phyloP scores from a whole-genome alignment of 176 grass and related monocot genomes.

The Rhipidocladum racemiflorum region DNA sequence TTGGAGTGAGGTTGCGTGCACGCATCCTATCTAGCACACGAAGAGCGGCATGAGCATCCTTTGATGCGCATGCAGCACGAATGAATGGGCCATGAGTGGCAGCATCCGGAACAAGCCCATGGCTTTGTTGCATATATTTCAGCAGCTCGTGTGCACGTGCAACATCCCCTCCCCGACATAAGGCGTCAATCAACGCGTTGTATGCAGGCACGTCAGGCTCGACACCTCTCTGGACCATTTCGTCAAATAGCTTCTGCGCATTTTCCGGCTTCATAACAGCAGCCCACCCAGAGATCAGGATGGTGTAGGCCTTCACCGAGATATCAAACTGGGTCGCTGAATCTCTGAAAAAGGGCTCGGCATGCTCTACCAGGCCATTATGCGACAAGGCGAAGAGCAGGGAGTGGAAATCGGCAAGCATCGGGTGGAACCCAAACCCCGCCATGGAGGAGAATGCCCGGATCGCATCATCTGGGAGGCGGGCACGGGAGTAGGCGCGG shows the following conservation, averaged over 20 bases:
- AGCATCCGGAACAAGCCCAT: constrained; percentile 49
- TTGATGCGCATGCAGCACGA: constrained; percentile 47
- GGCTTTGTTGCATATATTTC: constrained; percentile 52
- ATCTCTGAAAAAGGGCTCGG: constrained; percentile 58
- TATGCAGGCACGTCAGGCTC: constrained; percentile 43
- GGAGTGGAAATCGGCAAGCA: constrained; percentile 50
- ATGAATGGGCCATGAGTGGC: constrained; percentile 74
- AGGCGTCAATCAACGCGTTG: constrained; percentile 59
- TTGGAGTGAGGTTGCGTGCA: constrained; percentile 47
- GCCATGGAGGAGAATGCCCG: constrained; percentile 59
- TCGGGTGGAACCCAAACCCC: constrained; percentile 48
- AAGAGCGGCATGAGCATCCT: constrained; percentile 55
- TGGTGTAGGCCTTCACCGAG: constrained; percentile 68
- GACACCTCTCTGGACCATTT: constrained; percentile 56
- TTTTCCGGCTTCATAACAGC: constrained; percentile 31
- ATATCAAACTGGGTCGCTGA: constrained; percentile 30
- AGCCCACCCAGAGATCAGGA: constrained; percentile 73
- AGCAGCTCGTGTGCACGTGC: constrained; percentile 39
- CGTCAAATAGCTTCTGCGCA: constrained; percentile 55
- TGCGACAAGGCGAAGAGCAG: constrained; percentile 67
- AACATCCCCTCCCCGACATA: constrained; percentile 58
- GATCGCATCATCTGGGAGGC: constrained; percentile 55
- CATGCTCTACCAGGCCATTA: constrained; percentile 59
- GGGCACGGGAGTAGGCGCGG: constrained; percentile 58
- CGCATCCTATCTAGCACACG: constrained; percentile 75